Evolutionary conservation across 495 filamentous ascomycete species (phyloP).

Genomic region (Daldinia grandis): DNA sequence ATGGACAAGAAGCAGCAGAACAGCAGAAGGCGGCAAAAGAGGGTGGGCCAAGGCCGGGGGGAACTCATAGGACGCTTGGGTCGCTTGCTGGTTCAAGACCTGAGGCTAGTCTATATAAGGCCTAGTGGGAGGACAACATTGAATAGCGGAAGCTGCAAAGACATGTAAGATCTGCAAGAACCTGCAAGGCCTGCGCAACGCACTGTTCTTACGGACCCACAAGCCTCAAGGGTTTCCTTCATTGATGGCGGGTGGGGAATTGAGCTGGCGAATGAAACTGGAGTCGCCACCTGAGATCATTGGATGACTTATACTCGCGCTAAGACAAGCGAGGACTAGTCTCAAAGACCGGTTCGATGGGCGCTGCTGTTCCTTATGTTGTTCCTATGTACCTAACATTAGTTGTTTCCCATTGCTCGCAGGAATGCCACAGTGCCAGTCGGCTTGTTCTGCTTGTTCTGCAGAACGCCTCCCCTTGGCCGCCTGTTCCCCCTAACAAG

Average conservation of each 20-base stretch:
- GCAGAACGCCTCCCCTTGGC: conserved; percentile 16
- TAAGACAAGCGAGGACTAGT: conserved; percentile 20
- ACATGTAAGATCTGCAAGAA: conserved; percentile 35
- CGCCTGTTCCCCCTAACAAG: conserved; percentile 13
- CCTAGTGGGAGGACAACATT: conserved; percentile 36
- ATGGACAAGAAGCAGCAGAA: conserved; percentile 42
- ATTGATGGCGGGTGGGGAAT: conserved; percentile 4
- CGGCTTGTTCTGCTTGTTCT: conserved; percentile 41
- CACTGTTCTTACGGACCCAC: conserved; percentile 4
- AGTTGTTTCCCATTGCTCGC: conserved; percentile 26
- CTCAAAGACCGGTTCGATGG: conserved; percentile 18
- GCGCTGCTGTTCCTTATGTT: conserved; percentile 19
- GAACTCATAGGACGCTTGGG: conserved; percentile 41
- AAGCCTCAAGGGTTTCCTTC: conserved; percentile 22
- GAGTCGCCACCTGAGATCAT: conserved; percentile 38
- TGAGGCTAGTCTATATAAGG: conserved; percentile 13
- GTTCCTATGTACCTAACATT: conserved; percentile 2
- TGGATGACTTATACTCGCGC: conserved; percentile 18
- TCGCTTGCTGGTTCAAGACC: conserved; percentile 34
- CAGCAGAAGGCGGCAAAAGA: conserved; percentile 41
- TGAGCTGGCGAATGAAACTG: conserved; percentile 28
- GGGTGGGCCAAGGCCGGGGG: conserved; percentile 32
- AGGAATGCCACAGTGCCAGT: conserved; percentile 42
- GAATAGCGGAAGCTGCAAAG: conserved; percentile 25
- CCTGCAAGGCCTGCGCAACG: conserved; percentile 14